Conservation (phyloP, 2,329 filamentous ascomycete species). For the Penicillium sp. region DNA sequence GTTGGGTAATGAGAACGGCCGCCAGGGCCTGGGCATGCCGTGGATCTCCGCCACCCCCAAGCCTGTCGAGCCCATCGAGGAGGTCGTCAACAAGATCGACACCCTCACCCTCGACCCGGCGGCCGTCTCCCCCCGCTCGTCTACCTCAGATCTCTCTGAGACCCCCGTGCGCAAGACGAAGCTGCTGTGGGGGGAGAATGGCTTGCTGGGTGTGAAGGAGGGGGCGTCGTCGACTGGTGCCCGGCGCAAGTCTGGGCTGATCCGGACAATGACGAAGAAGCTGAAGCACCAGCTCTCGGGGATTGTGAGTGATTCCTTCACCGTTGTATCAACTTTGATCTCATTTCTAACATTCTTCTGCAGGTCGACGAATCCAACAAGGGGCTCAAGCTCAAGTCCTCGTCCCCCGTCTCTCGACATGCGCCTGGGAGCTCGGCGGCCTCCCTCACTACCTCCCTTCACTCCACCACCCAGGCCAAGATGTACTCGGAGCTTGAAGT, state of each 20-base stretch:
- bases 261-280: slow-evolving; percentile 41
- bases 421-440: slow-evolving; percentile 1
- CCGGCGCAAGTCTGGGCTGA: slow-evolving; percentile 5
- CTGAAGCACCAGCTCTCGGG: slow-evolving; percentile 42
- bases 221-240: not conserved
- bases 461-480: slow-evolving; percentile 43
- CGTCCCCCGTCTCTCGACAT: not conserved
- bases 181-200: slow-evolving; percentile 1
- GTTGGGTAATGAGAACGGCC: not conserved
- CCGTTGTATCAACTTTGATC: not conserved
- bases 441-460: slow-evolving; percentile 36
- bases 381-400: not conserved
- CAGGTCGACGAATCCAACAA: not conserved
- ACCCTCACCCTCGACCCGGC: not conserved
- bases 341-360: not conserved
- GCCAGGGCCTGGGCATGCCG: not conserved
- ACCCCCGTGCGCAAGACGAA: not conserved
- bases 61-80: not conserved
- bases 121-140: not conserved
- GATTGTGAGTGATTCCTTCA: slow-evolving; percentile 32
- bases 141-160: not conserved
- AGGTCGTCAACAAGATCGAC: not conserved
- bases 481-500: slow-evolving; percentile 50
- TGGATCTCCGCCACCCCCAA: not conserved
- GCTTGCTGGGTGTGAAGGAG: not conserved